Evolutionary conservation across 108 stramenopile species (phyloP), one percentile per base, ranked within the genome.

Genomic region (Epithemia pelagica): DNA sequence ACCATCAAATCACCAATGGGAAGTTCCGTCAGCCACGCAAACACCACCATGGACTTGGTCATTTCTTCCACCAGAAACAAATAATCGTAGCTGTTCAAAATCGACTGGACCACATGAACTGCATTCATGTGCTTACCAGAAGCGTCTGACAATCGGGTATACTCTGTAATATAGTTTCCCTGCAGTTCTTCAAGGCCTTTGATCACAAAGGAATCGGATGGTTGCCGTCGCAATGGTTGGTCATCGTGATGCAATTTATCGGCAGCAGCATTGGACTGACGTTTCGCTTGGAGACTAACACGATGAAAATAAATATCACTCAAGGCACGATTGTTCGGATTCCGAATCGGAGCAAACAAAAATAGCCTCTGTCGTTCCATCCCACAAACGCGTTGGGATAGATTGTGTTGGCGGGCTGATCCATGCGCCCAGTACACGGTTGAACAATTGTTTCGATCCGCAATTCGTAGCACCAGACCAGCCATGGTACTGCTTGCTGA

Each of bases 401-500:
- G 37, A 46, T 46, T 46, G 10, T 46, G 37, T 15, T 46, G 37
- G 26, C 64, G 33, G 26, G 54, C 67, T 2, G 28, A 25, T 60
- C 30, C 29, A 53, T 72, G 71, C 59, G 65, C 32, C 59, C 59
- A 66, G 8, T 58, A 56, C 21, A 66, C 64, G 24, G 10, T 59
- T 46, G 37, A 5, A 32, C 60, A 59, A 23, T 61, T 28, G 59
- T 68, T 53, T 32, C 57, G 61, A 65, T 72, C 20, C 26, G 55
- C 62, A 21, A 79, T 68, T 21, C 78, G 78, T 0, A 75, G 56
- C 30, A 61, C 63, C 5, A 75, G 46, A 19, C 74, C 78, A 30
- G 78, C 70, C n/a, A 66, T 23, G 15, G 78, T 79, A 30, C 71
- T 68, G 20, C 70, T 72, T 20, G 74, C 78, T 19, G 78, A 74